Evolutionary conservation across 2,329 filamentous ascomycete species (phyloP).

Genomic region (Fusarium sulawesiense): DNA sequence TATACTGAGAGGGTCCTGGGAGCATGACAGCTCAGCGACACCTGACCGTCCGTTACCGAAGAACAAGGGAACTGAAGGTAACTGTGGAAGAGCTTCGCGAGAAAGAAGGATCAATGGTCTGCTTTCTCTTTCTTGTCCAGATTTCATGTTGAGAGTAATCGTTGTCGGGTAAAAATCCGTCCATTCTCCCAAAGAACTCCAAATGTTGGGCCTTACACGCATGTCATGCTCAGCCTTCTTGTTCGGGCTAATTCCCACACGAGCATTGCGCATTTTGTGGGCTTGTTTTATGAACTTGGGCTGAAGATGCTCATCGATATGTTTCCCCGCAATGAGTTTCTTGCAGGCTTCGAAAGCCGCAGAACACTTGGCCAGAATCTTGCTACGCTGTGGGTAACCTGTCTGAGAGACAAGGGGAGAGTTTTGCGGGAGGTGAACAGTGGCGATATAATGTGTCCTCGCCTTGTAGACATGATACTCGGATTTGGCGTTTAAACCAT

Average conservation of each 20-base stretch:
- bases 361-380: conserved; percentile 84
- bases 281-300: conserved; percentile 78
- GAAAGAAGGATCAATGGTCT: conserved; percentile 78
- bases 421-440: conserved; percentile 80
- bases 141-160: conserved; percentile 67
- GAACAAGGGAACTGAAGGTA: conserved; percentile 78
- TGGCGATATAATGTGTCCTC: conserved; percentile 74
- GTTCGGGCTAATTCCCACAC: conserved; percentile 82
- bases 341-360: conserved; percentile 88
- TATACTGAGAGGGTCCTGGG: conserved; percentile 58
- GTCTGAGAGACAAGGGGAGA: conserved; percentile 76
- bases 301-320: conserved; percentile 79
- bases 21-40: conserved; percentile 61
- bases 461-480: conserved; percentile 72
- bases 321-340: conserved; percentile 71
- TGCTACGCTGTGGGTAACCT: conserved; percentile 74
- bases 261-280: conserved; percentile 87
- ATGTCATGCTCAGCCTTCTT: conserved; percentile 80
- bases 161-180: conserved; percentile 69
- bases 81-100: conserved; percentile 68
- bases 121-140: conserved; percentile 61
- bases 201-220: conserved; percentile 81
- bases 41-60: conserved; percentile 73
- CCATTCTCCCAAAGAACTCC: conserved; percentile 62
- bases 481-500: conserved; percentile 49